Base-by-base conservation (phyloP, 495 filamentous ascomycete genomes). In the Penicillium bialowiezense region DNA sequence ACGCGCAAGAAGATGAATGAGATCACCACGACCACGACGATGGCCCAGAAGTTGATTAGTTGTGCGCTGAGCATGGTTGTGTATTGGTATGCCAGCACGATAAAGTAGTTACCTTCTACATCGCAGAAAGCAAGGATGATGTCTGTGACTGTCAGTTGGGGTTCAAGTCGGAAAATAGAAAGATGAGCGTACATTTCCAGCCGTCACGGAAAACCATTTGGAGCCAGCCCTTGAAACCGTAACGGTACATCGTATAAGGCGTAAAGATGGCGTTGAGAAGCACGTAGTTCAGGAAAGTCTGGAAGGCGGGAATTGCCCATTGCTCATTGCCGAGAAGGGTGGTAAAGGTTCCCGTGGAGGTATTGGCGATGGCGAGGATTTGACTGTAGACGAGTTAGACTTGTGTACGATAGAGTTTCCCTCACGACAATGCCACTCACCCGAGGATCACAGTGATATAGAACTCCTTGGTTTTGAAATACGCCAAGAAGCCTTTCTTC, bases 31-130 rank as follows among this genome's bases (percentile, higher is more conserved):
- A 98, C 93, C 48, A 93, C 83, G 15, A 92, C 89, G 51, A 98
- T 98, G 55, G 91, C 86, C 92, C 93, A 98, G 79, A 98, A 97
- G 77, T 96, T 96, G 70, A 98, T 91, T 26, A 98, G 78, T 71
- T 97, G 91, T 7, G 89, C 91, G 43, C 88, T 93, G 29, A 93
- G 81, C 64, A 91, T 86, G 60, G 84, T 93, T 40, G 91, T 95
- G 70, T 96, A 95, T 21, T 87, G 79, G 75, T 96, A 97, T 32
- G 91, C 93, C 19, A 97, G 80, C 37, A 98, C 93, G 53, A 88
- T 86, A 68, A 97, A 97, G 76, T 96, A 98, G 71, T 98, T 98
- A 35, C 93, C 93, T 72, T 96, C 81, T 38, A 97, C 93, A 60
- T 98, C 93, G 34, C 91, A 79, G 73, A 97, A 96, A 23, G 85